Conservation (phyloP, 2,329 filamentous ascomycete genomes). For the Alternaria ventricosa region DNA sequence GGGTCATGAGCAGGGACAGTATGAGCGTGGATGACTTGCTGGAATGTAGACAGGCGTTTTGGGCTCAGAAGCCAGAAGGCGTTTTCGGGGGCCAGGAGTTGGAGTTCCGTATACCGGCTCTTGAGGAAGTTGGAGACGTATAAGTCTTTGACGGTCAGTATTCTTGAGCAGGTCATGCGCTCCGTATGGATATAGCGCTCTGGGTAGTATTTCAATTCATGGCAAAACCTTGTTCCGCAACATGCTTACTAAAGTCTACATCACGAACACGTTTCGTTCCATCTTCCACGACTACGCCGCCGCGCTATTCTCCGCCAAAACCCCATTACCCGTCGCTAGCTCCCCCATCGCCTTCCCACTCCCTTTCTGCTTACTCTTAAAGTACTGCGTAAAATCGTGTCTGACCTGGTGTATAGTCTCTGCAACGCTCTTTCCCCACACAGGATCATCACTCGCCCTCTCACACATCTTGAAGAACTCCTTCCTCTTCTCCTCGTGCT, state of each 20-base stretch:
- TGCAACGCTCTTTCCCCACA: conserved; percentile 34
- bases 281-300: background rate
- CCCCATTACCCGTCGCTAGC: background rate
- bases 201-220: background rate
- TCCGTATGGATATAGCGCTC: background rate
- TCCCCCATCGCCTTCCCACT: conserved; percentile 5
- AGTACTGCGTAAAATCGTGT: conserved; percentile 47
- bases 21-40: background rate
- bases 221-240: background rate
- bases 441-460: conserved; percentile 35
- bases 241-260: background rate
- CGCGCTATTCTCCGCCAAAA: conserved; percentile 12
- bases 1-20: background rate
- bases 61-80: background rate
- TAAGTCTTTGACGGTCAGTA: background rate
- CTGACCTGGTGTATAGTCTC: conserved; percentile 37
- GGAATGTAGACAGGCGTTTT: background rate
- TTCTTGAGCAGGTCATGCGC: background rate
- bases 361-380: conserved; percentile 34
- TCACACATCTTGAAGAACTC: conserved; percentile 45
- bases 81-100: background rate
- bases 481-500: conserved; percentile 33
- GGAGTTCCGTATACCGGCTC: background rate
- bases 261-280: background rate
- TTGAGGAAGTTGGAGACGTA: background rate